A percentile compares a stretch with the other conserved stretches of the same genome.
phyloP scores from a whole-genome alignment of 2,329 filamentous ascomycete genomes.

The Karstenula rhodostoma region DNA sequence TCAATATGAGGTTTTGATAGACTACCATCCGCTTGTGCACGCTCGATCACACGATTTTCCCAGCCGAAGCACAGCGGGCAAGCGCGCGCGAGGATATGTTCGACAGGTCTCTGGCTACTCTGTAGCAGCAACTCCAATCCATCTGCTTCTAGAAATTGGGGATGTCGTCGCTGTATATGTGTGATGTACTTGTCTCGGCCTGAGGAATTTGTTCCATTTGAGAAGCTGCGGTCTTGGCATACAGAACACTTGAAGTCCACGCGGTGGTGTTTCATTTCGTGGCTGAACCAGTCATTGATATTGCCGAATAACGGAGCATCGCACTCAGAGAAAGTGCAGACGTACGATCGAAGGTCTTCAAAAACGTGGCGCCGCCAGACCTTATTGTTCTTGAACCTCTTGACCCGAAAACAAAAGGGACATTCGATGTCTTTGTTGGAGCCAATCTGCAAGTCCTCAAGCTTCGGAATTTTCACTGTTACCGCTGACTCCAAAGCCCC shows the following conservation, averaged over 20 bases:
- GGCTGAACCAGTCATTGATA: constrained; percentile 28
- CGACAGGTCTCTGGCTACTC: constrained; percentile 17
- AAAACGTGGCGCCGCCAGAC: constrained; percentile 27
- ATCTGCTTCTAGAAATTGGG: constrained; percentile 12
- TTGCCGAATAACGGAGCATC: constrained; percentile 20
- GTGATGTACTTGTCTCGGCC: constrained; percentile 14
- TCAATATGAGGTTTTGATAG: too few relatives aligned
- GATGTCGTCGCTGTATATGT: constrained; percentile 21
- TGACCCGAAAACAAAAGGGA: constrained; percentile 26
- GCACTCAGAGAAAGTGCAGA: constrained; percentile 28
- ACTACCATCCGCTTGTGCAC: too few relatives aligned
- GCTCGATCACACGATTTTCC: too few relatives aligned
- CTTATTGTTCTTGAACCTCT: constrained; percentile 22
- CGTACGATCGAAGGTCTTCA: constrained; percentile 27
- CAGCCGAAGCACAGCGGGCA: too few relatives aligned
- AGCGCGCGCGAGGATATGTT: too few relatives aligned
- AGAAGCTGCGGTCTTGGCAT: constrained; percentile 10
- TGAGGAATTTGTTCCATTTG: constrained; percentile 6
- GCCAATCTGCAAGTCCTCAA: constrained; percentile 19
- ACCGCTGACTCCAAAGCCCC: constrained; percentile 14
- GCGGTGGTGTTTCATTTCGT: constrained; percentile 29
- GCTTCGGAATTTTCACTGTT: constrained; percentile 19
- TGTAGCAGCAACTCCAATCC: constrained; percentile 13
- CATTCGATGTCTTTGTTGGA: constrained; percentile 22
- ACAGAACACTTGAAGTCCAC: constrained; percentile 20